Evolutionary conservation across 2,329 filamentous ascomycete species (phyloP).

Genomic region (Paecilomyces sp.): DNA sequence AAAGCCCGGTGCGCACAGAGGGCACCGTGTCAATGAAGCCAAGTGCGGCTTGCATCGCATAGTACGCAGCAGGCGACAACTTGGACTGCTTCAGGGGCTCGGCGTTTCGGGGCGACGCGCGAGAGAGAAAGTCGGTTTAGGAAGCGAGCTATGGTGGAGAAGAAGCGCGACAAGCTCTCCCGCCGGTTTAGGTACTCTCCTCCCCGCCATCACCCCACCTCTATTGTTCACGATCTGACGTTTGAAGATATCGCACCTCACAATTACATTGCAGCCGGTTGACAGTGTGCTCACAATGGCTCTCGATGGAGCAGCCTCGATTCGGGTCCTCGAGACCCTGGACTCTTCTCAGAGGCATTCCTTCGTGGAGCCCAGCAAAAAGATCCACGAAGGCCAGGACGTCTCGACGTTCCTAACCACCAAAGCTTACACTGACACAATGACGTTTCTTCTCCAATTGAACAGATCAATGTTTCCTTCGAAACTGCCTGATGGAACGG

Average conservation of each 20-base stretch:
- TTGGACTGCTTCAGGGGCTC: background rate
- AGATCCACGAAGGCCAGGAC: constrained; percentile 78
- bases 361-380: constrained; percentile 67
- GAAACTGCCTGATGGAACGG: constrained; percentile 32
- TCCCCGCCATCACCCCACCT: background rate
- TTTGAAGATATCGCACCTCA: background rate
- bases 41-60: background rate
- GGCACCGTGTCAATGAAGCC: background rate
- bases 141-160: background rate
- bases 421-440: constrained; percentile 78
- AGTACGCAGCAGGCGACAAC: background rate
- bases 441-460: constrained; percentile 80
- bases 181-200: background rate
- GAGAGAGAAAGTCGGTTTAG: background rate
- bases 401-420: constrained; percentile 73
- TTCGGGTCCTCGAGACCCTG: constrained; percentile 38
- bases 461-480: constrained; percentile 79
- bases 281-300: constrained; percentile 12
- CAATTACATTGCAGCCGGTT: background rate
- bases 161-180: background rate
- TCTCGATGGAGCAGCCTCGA: constrained; percentile 9
- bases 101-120: background rate
- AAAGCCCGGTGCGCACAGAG: background rate
- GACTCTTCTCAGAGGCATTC: constrained; percentile 42
- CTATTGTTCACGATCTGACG: background rate